Percentiles rank a stretch among this genome's conserved stretches.
Evolutionary conservation across 2,329 filamentous ascomycete species (phyloP).

Genomic region (Pseudogymnoascus sp.): DNA sequence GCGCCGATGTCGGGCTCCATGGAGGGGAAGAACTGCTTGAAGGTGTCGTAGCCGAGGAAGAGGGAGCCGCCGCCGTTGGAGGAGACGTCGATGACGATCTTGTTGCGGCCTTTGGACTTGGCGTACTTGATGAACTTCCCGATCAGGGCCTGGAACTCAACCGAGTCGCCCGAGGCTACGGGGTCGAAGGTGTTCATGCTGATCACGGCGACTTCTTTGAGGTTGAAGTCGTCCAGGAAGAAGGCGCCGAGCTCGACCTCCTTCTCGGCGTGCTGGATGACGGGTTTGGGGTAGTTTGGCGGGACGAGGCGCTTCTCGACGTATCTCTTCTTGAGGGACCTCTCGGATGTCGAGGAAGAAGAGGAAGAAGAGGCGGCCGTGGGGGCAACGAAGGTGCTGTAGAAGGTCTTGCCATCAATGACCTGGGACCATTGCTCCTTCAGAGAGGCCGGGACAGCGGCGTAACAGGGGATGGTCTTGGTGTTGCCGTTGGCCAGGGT

Average conservation of each 20-base stretch:
- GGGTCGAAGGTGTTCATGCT: constrained; percentile 28
- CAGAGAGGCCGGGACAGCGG: constrained; percentile 19
- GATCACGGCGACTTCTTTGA: constrained; percentile 25
- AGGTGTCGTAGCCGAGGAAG: constrained; percentile 39
- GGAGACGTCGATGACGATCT: constrained; percentile 55
- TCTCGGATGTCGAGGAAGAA: constrained; percentile 10
- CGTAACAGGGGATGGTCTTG: constrained; percentile 13
- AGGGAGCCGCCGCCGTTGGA: constrained; percentile 51
- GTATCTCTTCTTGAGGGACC: constrained; percentile 14
- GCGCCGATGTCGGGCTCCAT: constrained; percentile 22
- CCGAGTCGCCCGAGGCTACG: constrained; percentile 19
- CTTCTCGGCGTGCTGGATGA: constrained; percentile 4
- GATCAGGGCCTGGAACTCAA: constrained; percentile 23
- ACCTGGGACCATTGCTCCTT: constrained; percentile 21
- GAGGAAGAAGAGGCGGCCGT: neutral
- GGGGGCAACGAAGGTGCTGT: constrained; percentile 34
- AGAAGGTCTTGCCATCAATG: constrained; percentile 34
- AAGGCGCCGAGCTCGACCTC: constrained; percentile 7
- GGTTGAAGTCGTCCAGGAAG: constrained; percentile 21
- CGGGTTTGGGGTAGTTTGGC: neutral
- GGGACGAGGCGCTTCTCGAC: constrained; percentile 11
- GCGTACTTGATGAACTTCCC: constrained; percentile 37
- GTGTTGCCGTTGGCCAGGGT: constrained; percentile 23
- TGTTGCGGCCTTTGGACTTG: constrained; percentile 41
- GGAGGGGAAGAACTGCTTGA: constrained; percentile 32